These are phyloP conservation scores for Cerioporus squamosus DNA, from an alignment of 1,284 basidiomycete species.

Conservation along the genomic window DNA sequence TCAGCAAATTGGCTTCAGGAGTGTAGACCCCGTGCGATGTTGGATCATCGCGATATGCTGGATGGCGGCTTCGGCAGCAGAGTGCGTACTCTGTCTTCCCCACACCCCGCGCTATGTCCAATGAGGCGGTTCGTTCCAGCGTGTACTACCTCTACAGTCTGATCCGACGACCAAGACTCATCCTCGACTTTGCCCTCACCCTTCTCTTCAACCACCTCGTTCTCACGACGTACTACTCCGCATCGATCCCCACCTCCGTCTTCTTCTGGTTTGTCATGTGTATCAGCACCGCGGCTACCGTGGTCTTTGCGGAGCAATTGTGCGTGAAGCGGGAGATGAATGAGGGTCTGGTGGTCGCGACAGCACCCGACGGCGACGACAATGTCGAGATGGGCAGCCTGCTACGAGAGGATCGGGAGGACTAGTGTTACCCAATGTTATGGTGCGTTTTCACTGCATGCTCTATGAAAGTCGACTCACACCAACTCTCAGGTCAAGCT, in stretches of 20 bases:
- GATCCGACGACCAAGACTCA: slow-evolving; percentile 88
- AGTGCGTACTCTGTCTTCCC: slow-evolving; percentile 52
- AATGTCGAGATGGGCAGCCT: slow-evolving; percentile 65
- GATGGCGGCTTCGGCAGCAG: slow-evolving; percentile 77
- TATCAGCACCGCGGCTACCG: slow-evolving; percentile 72
- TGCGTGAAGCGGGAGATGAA: slow-evolving; percentile 94
- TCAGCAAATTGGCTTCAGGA: slow-evolving; percentile 55
- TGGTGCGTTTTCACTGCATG: background rate
- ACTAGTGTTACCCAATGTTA: background rate
- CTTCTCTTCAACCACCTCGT: slow-evolving; percentile 90
- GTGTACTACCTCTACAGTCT: slow-evolving; percentile 88
- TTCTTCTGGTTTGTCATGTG: slow-evolving; percentile 89
- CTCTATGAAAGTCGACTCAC: no score
- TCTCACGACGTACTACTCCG: slow-evolving; percentile 90
- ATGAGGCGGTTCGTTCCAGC: slow-evolving; percentile 46
- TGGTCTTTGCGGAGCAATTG: slow-evolving; percentile 87
- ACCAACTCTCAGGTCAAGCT: no score
- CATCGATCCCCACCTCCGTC: slow-evolving; percentile 83
- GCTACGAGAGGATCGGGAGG: slow-evolving; percentile 37
- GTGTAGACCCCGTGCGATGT: slow-evolving; percentile 75
- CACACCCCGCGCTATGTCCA: background rate
- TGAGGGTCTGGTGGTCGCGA: slow-evolving; percentile 73
- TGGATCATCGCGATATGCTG: slow-evolving; percentile 90
- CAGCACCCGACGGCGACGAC: slow-evolving; percentile 42
- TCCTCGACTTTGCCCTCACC: slow-evolving; percentile 94